Conservation (phyloP, 2,329 filamentous ascomycete genomes). For the Nemania bipapillata region DNA sequence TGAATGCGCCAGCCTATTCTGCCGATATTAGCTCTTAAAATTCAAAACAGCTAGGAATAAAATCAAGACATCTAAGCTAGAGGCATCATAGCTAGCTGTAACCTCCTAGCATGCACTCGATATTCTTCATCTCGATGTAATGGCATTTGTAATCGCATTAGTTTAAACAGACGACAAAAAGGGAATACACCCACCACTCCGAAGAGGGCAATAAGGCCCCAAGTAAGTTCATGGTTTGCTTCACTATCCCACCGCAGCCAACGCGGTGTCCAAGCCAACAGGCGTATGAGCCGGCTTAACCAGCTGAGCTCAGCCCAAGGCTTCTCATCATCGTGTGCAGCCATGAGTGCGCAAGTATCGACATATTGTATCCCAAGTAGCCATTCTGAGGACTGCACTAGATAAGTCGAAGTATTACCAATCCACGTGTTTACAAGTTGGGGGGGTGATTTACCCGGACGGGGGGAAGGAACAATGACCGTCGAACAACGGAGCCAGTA, state of each 20-base stretch:
- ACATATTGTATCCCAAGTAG: no score
- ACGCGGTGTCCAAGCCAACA: conserved; percentile 41
- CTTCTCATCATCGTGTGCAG: not conserved
- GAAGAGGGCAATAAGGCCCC: conserved; percentile 46
- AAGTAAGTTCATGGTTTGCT: conserved; percentile 45
- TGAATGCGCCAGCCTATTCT: conserved; percentile 67
- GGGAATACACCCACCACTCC: conserved; percentile 50
- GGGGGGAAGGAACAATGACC: not conserved
- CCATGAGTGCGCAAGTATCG: conserved; percentile 1
- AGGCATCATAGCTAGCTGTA: not conserved
- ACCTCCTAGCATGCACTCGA: not conserved
- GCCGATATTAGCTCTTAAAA: not conserved
- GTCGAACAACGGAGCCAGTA: not conserved
- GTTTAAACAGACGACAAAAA: not conserved
- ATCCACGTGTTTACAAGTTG: not conserved
- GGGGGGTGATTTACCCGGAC: conserved; percentile 20
- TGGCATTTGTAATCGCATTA: not conserved
- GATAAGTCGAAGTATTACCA: not conserved
- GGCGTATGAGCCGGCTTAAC: conserved; percentile 9
- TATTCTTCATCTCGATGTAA: not conserved
- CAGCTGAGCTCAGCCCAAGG: not conserved
- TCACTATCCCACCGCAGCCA: conserved; percentile 46
- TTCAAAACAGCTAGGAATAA: not conserved
- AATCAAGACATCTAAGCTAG: not conserved
- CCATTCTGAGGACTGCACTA: not conserved